Percentiles rank a stretch among this genome's conserved stretches.
phyloP scores from a whole-genome alignment of 768 basidiomycete genomes.

The Panus rudis region DNA sequence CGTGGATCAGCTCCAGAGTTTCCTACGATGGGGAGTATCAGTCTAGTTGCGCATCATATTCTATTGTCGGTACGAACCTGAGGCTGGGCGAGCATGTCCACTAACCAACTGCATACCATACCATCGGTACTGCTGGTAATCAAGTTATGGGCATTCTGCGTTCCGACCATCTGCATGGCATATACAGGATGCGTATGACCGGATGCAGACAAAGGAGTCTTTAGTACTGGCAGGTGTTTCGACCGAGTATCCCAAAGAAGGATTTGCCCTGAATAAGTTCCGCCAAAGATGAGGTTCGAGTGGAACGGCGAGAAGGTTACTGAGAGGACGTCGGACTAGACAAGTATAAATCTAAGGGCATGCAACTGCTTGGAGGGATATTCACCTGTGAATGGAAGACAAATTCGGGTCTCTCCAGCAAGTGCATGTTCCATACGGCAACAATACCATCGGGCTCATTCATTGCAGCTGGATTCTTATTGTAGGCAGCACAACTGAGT shows the following conservation, averaged over 20 bases:
- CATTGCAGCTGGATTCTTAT: conserved; percentile 89
- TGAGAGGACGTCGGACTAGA: conserved; percentile 94
- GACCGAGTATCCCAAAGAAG: conserved; percentile 97
- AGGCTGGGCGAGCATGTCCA: conserved; percentile 98
- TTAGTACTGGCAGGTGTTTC: conserved; percentile 91
- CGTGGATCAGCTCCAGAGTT: conserved; percentile 83
- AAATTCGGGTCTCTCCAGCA: conserved; percentile 93
- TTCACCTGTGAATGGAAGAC: conserved; percentile 96
- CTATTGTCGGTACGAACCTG: conserved; percentile 47
- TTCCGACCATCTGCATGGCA: conserved; percentile 97
- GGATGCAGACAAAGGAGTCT: conserved; percentile 91
- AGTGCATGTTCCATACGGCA: conserved; percentile 94
- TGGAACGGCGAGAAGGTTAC: conserved; percentile 98
- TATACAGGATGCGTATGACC: conserved; percentile 99
- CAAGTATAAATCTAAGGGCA: neutral
- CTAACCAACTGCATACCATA: conserved; percentile 93
- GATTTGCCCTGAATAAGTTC: conserved; percentile 99
- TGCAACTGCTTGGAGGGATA: conserved; percentile 12
- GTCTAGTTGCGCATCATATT: neutral
- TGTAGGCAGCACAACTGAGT: conserved; percentile 91
- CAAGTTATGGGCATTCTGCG: conserved; percentile 96
- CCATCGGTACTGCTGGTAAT: conserved; percentile 98
- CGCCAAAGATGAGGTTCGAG: conserved; percentile 93
- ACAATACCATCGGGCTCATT: conserved; percentile 98
- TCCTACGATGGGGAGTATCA: conserved; percentile 44